Percentiles rank a stretch among this genome's conserved stretches.
phyloP scores from a whole-genome alignment of 257 asterid species.

The Thymus mandschuricus region DNA sequence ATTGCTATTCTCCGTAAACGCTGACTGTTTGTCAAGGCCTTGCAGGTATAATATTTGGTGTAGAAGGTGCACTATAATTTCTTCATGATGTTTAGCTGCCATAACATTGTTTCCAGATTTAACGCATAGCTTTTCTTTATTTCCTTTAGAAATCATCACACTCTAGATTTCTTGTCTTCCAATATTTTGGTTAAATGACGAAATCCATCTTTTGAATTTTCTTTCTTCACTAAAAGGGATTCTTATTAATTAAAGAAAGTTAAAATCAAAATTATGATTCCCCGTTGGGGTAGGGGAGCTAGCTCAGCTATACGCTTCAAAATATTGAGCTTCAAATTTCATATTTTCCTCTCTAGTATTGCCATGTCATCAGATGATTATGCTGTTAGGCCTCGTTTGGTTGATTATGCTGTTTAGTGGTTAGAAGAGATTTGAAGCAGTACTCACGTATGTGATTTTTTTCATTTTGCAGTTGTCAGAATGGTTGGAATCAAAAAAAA shows the following conservation, averaged over 20 bases:
- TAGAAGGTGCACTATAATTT: neutral
- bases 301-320: neutral
- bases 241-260: neutral
- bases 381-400: neutral
- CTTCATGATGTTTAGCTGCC: neutral
- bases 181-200: neutral
- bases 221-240: neutral
- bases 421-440: neutral
- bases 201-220: too few relatives aligned
- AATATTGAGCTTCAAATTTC: neutral
- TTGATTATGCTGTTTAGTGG: neutral
- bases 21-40: conserved; percentile 56
- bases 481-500: conserved; percentile 59
- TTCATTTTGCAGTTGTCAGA: conserved; percentile 64
- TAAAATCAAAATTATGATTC: too few relatives aligned
- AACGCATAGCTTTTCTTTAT: neutral
- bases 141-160: neutral
- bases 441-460: conserved; percentile 25
- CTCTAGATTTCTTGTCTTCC: neutral
- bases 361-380: neutral
- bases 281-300: too few relatives aligned
- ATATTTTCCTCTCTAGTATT: neutral
- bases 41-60: conserved; percentile 55
- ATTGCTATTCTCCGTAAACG: conserved; percentile 53
- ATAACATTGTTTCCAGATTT: neutral